Percentiles rank a stretch among this genome's conserved stretches.
phyloP scores from a whole-genome alignment of 1,284 basidiomycete species.

The Acaromyces ingoldii region DNA sequence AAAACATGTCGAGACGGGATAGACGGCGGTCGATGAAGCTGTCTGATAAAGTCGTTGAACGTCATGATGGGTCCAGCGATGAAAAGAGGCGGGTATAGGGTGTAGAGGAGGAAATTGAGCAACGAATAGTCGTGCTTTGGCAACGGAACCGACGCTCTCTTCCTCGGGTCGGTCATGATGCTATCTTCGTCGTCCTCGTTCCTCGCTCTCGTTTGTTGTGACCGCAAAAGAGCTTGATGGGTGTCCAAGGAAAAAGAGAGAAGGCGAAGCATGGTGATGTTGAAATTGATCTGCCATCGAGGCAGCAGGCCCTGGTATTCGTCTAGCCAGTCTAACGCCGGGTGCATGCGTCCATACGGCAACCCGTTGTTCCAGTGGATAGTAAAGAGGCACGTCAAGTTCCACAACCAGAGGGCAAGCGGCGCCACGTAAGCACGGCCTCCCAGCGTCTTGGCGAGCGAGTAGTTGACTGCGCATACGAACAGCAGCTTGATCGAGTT shows the following conservation, averaged over 20 bases:
- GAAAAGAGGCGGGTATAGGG: slow-evolving; percentile 85
- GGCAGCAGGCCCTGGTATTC: slow-evolving; percentile 65
- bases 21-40: slow-evolving; percentile 57
- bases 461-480: slow-evolving; percentile 70
- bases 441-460: slow-evolving; percentile 53
- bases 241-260: slow-evolving; percentile 90
- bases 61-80: slow-evolving; percentile 94
- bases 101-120: slow-evolving; percentile 66
- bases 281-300: slow-evolving; percentile 89
- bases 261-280: slow-evolving; percentile 91
- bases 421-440: slow-evolving; percentile 52
- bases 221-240: slow-evolving; percentile 61
- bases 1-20: slow-evolving; percentile 53
- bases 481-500: slow-evolving; percentile 72
- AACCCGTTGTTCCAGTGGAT: slow-evolving; percentile 79
- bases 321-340: slow-evolving; percentile 63
- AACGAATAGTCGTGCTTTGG: slow-evolving; percentile 58
- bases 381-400: slow-evolving; percentile 67
- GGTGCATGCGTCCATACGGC: slow-evolving; percentile 61
- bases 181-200: background rate
- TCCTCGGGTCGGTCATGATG: slow-evolving; percentile 5
- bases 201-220: background rate
- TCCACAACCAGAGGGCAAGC: slow-evolving; percentile 69
- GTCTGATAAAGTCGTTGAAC: slow-evolving; percentile 90
- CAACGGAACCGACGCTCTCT: slow-evolving; percentile 21